Base-by-base conservation (phyloP, 768 basidiomycete genomes). In the Mycena metata region DNA sequence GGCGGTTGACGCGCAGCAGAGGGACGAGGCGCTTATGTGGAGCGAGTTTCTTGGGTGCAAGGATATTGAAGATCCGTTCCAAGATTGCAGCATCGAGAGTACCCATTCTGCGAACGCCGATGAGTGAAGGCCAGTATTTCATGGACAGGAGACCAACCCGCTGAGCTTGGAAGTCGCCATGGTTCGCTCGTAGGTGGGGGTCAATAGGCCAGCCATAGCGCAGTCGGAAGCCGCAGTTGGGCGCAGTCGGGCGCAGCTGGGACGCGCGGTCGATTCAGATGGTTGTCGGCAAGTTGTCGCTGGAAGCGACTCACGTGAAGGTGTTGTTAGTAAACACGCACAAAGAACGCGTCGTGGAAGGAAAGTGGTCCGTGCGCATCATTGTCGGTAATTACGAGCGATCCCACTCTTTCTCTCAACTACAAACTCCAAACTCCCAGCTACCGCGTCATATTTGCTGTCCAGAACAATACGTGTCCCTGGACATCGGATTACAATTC, bases 41-140 rank as follows among this genome's bases (percentile, higher is more conserved):
- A 5, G 67, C 67, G 36, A 54, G 57, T 15, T 69, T 69, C 61
- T 69, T 69, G 24, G 61, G 67, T 16, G 67, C 67, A 2, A 69
- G 62, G n/a, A 64, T 2, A 3, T 17, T 30, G 15, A 69, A n/a
- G 12, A 69, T 69, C 50, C 67, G 67, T 7, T 58, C 50, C 5
- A 60, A 11, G 36, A 69, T 58, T 10, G 62, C 61, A 24, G 47
- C 12, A 21, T 68, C 67, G 33, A 64, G 67, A n/a, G 51, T 19
- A 19, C 43, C 51, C 58, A 60, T 66, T 33, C 57, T 58, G 4
- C 21, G 11, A 7, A 43, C n/a, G 15, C 11, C 24, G 1, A 33
- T 58, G 23, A 66, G 58, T 33, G 19, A 41, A 19, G 5, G n/a
- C n/a, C 10, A 39, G 42, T 17, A 23, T 10, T 46, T 8, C 5